Conservation (phyloP, 2,329 filamentous ascomycete genomes). For the Xylaria polymorpha region DNA sequence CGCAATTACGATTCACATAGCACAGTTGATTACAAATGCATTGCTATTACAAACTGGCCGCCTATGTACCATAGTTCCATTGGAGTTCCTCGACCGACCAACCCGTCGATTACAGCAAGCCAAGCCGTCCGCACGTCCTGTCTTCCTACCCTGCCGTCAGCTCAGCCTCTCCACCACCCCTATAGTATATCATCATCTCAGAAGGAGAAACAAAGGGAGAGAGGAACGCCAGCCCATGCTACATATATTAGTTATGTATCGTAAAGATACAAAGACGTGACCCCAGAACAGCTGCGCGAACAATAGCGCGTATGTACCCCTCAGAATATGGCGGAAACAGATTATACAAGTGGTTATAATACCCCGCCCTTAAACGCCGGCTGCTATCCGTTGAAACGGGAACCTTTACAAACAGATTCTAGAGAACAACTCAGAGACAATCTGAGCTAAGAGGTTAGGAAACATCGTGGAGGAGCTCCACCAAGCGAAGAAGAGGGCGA, state of each 20-base stretch:
- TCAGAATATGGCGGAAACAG: constrained; percentile 3
- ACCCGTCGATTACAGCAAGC: constrained; percentile 5
- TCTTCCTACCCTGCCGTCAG: too few relatives aligned
- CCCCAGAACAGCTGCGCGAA: background rate
- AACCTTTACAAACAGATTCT: constrained; percentile 15
- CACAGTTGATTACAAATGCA: background rate
- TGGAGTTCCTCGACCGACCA: constrained; percentile 6
- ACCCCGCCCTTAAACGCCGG: constrained; percentile 23
- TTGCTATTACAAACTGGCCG: constrained; percentile 22
- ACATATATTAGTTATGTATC: constrained; percentile 32
- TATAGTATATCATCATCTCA: constrained; percentile 18
- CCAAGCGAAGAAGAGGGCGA: background rate
- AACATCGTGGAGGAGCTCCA: background rate
- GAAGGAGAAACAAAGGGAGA: background rate
- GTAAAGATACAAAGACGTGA: constrained; percentile 11
- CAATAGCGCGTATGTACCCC: background rate
- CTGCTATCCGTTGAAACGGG: constrained; percentile 14
- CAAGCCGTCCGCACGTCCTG: constrained; percentile 7
- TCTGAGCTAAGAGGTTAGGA: constrained; percentile 4
- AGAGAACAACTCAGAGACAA: constrained; percentile 8
- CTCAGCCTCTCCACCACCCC: background rate
- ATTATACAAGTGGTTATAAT: constrained; percentile 22
- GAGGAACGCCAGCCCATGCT: constrained; percentile 34
- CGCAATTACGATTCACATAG: background rate
- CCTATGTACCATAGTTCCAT: constrained; percentile 3